Evolutionary conservation across 495 filamentous ascomycete species (phyloP).

Genomic region (Apiosordaria backusii): DNA sequence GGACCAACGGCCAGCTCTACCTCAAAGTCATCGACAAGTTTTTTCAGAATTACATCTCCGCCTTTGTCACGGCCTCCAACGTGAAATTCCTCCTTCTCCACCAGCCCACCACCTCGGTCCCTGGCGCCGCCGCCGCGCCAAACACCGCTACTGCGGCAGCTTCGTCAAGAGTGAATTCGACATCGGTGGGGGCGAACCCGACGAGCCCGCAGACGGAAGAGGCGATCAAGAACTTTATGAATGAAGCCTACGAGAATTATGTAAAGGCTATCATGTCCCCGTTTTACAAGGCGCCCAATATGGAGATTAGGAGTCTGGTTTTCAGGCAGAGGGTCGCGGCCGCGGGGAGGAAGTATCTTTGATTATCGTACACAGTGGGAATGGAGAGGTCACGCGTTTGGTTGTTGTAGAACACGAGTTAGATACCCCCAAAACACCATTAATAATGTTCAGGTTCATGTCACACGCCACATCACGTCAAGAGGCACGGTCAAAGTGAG

Average conservation of each 20-base stretch:
- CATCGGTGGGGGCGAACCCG: conserved; percentile 74
- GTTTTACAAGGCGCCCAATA: conserved; percentile 73
- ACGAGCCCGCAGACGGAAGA: conserved; percentile 87
- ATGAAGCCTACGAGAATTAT: conserved; percentile 90
- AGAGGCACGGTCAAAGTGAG: not conserved
- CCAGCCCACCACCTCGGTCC: conserved; percentile 54
- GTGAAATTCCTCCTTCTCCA: conserved; percentile 88
- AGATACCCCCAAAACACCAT: not conserved
- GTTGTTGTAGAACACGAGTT: not conserved
- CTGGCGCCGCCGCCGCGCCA: conserved; percentile 15
- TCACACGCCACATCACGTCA: not conserved
- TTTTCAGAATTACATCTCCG: conserved; percentile 83
- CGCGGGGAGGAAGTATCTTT: conserved; percentile 92
- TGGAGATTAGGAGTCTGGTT: conserved; percentile 77
- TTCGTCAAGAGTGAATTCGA: conserved; percentile 48
- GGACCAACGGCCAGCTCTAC: conserved; percentile 83
- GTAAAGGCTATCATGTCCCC: conserved; percentile 97
- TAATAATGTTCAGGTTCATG: not conserved
- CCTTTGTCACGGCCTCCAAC: conserved; percentile 81
- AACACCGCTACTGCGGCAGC: not conserved
- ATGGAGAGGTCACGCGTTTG: not conserved
- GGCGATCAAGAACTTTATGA: conserved; percentile 88
- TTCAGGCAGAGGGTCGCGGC: conserved; percentile 77
- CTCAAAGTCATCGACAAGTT: conserved; percentile 93
- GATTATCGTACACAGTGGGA: not conserved